These are phyloP conservation scores for Aspergillus ostianus DNA, from an alignment of 495 filamentous ascomycete species.

Conservation along the genomic window DNA sequence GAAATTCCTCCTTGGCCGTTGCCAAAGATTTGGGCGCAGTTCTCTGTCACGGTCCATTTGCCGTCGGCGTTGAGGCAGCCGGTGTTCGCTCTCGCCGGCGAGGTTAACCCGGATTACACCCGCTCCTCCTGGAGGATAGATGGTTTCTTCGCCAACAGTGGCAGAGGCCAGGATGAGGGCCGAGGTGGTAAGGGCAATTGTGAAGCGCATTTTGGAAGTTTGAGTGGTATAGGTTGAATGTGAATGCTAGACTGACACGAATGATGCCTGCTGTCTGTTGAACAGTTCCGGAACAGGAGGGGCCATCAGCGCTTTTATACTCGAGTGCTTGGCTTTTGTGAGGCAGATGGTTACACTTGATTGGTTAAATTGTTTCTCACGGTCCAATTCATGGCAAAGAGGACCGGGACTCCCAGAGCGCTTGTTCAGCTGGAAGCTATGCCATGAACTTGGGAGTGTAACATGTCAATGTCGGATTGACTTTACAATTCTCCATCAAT, in stretches of 20 bases:
- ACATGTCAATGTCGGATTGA: too few species aligned
- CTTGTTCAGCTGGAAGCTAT: not conserved
- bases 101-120: not conserved
- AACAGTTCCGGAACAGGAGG: not conserved
- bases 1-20: not conserved
- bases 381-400: too few species aligned
- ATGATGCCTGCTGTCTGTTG: not conserved
- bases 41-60: not conserved
- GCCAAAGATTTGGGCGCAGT: not conserved
- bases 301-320: too few species aligned
- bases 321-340: too few species aligned
- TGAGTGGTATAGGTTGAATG: not conserved
- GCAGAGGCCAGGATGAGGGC: not conserved
- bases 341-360: too few species aligned
- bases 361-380: too few species aligned
- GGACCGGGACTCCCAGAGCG: too few species aligned
- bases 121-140: not conserved
- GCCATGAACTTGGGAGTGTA: too few species aligned
- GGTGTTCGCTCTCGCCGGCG: not conserved
- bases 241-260: not conserved
- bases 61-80: not conserved
- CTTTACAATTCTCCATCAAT: not conserved
- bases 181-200: not conserved
- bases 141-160: not conserved
- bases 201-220: not conserved